These are phyloP conservation scores for Brassica carinata DNA, from an alignment of 345 rosid species.

Conservation along the genomic window DNA sequence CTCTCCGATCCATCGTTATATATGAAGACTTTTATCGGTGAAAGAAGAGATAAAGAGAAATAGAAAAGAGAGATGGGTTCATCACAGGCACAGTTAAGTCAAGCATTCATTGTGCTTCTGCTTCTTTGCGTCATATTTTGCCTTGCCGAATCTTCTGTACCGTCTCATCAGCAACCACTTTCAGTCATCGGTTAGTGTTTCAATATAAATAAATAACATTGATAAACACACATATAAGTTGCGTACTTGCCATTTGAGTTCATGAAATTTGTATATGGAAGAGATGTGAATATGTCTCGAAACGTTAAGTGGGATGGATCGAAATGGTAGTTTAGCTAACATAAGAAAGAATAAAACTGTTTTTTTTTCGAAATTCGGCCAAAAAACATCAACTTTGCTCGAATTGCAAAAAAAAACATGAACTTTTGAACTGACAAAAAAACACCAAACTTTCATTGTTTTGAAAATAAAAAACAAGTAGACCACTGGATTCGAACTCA, in stretches of 20 bases:
- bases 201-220: not conserved
- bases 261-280: not conserved
- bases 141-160: not conserved
- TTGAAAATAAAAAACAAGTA: no score
- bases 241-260: not conserved
- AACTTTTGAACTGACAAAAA: no score
- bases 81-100: conserved; percentile 4
- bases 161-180: not conserved
- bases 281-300: not conserved
- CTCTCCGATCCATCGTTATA: not conserved
- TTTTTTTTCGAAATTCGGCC: no score
- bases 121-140: conserved; percentile 9
- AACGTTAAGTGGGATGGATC: not conserved
- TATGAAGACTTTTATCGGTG: not conserved
- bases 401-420: no score
- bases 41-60: not conserved
- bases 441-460: no score
- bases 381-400: no score
- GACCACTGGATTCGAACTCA: no score
- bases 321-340: not conserved
- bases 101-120: conserved; percentile 5
- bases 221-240: not conserved
- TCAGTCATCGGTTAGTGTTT: conserved; percentile 9
- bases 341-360: not conserved
- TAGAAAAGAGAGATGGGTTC: not conserved